Evolutionary conservation across 1,284 basidiomycete species (phyloP).

Genomic region (Ganoderma meredithae): DNA sequence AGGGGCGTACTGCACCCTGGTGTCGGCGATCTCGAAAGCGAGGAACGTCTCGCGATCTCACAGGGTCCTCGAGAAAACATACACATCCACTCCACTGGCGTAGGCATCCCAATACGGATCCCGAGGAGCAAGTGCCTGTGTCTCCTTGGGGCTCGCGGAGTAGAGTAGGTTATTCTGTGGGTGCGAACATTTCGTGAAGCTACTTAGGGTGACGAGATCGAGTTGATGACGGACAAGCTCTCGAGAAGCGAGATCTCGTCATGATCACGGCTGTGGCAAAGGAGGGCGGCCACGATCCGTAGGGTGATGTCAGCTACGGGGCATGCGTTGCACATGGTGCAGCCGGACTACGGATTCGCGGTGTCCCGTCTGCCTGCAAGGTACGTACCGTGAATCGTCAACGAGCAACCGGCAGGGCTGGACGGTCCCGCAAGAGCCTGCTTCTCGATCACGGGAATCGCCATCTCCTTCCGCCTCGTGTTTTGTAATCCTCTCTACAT

Average conservation of each 20-base stretch:
- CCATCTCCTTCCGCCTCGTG: conserved; percentile 7
- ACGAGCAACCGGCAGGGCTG: conserved; percentile 5
- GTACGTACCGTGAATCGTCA: conserved; percentile 9
- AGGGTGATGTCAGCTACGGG: conserved; percentile 9
- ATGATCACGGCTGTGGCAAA: not conserved
- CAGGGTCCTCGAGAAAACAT: conserved; percentile 7
- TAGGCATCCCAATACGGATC: conserved; percentile 4
- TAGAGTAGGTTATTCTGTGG: not conserved
- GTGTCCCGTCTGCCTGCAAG: not conserved
- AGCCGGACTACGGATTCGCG: not conserved
- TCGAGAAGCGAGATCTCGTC: conserved; percentile 15
- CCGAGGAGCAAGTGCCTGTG: conserved; percentile 12
- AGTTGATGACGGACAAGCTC: conserved; percentile 6
- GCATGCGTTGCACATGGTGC: not conserved
- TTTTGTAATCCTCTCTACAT: not conserved
- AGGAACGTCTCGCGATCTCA: conserved; percentile 4
- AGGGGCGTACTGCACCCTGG: conserved; percentile 13
- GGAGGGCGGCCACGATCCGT: conserved; percentile 8
- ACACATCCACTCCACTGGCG: not conserved
- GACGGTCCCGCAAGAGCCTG: conserved; percentile 16
- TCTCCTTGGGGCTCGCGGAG: conserved; percentile 4
- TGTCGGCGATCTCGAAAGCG: conserved; percentile 19
- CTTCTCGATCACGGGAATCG: conserved; percentile 5
- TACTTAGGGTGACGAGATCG: not conserved
- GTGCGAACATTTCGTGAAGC: conserved; percentile 10